Evolutionary conservation across 2,329 filamentous ascomycete genomes (phyloP).

Genomic region (Myriangium duriaei): DNA sequence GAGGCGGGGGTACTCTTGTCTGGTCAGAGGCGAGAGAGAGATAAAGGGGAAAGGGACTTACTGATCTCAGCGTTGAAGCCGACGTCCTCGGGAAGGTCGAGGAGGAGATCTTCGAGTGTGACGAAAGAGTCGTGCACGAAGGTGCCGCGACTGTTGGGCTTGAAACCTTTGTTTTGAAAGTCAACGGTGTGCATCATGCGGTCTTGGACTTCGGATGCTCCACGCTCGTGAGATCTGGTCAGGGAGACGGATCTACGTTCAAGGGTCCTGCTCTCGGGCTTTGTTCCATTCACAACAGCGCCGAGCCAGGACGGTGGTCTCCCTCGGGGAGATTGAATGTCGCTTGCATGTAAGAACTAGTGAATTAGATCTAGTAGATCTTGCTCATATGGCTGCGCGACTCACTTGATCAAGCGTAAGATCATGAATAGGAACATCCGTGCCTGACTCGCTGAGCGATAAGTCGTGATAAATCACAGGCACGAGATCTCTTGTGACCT

Average conservation of each 20-base stretch:
- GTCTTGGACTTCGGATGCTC: slow-evolving; percentile 12
- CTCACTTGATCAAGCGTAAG: slow-evolving; percentile 26
- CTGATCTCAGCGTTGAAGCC: slow-evolving; percentile 32
- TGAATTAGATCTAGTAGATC: background rate
- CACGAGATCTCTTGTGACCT: slow-evolving; percentile 29
- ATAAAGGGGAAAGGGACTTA: slow-evolving; percentile 15
- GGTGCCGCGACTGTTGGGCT: slow-evolving; percentile 27
- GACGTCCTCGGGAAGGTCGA: slow-evolving; percentile 24
- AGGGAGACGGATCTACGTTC: background rate
- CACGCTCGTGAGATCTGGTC: slow-evolving; percentile 6
- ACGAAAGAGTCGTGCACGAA: slow-evolving; percentile 28
- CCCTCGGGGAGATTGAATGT: slow-evolving; percentile 35
- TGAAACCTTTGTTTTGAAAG: slow-evolving; percentile 28
- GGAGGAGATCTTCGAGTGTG: slow-evolving; percentile 28
- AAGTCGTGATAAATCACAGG: slow-evolving; percentile 34
- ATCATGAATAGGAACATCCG: slow-evolving; percentile 29
- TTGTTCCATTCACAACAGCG: slow-evolving; percentile 18
- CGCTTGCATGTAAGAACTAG: slow-evolving; percentile 69
- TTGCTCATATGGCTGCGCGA: too few relatives aligned
- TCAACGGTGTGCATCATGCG: slow-evolving; percentile 29
- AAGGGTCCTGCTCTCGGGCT: slow-evolving; percentile 14
- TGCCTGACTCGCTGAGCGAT: slow-evolving; percentile 30
- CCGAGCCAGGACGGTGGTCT: slow-evolving; percentile 33
- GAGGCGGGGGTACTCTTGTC: slow-evolving; percentile 30
- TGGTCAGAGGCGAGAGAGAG: background rate